Conservation (phyloP, 2,329 filamentous ascomycete genomes). For the Sporothrix phasma region DNA sequence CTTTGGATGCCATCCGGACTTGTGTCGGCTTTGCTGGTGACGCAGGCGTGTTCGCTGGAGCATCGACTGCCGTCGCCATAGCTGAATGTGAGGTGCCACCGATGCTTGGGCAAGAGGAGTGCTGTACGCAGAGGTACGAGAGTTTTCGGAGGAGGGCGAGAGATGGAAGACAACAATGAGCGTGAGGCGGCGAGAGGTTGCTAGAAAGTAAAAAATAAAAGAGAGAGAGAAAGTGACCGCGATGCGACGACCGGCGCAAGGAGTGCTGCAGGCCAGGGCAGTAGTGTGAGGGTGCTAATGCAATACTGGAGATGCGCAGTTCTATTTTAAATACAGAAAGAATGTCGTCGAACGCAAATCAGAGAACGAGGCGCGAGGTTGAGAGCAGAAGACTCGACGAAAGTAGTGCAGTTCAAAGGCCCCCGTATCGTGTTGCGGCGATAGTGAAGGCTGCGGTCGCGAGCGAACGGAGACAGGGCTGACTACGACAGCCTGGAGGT, state of each 20-base stretch:
- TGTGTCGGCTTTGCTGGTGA: not conserved
- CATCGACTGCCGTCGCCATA: not conserved
- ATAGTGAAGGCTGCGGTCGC: constrained; percentile 5
- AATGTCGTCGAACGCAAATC: not conserved
- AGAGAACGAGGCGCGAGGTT: not conserved
- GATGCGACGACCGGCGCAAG: not conserved
- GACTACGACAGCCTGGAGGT: not conserved
- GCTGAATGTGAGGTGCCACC: not conserved
- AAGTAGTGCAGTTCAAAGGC: not conserved
- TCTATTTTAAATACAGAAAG: not conserved
- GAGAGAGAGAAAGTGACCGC: not conserved
- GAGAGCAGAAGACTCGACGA: not conserved
- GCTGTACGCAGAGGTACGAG: too few relatives aligned
- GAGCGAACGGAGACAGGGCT: not conserved
- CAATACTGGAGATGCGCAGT: not conserved
- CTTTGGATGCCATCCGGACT: not conserved
- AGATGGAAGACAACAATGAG: not conserved
- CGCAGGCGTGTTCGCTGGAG: not conserved
- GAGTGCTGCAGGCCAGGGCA: not conserved
- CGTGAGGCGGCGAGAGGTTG: not conserved
- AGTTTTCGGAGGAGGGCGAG: not conserved
- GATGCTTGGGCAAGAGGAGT: not conserved
- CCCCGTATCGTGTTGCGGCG: not conserved
- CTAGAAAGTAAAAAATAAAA: not conserved
- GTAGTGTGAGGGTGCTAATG: not conserved